These are phyloP conservation scores for Penicillium canariense DNA, from an alignment of 495 filamentous ascomycete genomes.

Conservation along the genomic window DNA sequence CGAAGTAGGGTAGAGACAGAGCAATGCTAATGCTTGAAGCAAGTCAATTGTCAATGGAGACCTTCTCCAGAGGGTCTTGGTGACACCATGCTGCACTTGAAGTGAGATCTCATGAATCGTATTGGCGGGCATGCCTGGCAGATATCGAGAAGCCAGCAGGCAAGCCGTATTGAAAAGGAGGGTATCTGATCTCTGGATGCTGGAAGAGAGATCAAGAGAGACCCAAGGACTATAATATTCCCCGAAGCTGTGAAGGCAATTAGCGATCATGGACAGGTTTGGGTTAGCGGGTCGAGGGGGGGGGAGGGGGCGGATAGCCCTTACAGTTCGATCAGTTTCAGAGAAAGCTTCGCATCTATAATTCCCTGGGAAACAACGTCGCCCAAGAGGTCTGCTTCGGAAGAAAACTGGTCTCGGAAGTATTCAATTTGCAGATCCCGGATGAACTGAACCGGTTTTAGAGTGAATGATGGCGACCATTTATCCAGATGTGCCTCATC, in stretches of 20 bases:
- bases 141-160: constrained; percentile 39
- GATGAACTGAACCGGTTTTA: constrained; percentile 39
- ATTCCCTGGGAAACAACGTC: constrained; percentile 34
- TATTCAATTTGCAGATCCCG: constrained; percentile 38
- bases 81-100: constrained; percentile 36
- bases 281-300: not conserved
- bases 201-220: constrained; percentile 32
- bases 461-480: constrained; percentile 21
- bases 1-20: constrained; percentile 38
- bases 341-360: constrained; percentile 35
- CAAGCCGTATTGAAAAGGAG: constrained; percentile 42
- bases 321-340: constrained; percentile 39
- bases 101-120: constrained; percentile 35
- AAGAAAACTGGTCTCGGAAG: constrained; percentile 27
- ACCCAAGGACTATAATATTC: constrained; percentile 40
- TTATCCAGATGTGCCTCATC: constrained; percentile 29
- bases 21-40: constrained; percentile 37
- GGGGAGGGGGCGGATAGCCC: not conserved
- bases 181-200: constrained; percentile 31
- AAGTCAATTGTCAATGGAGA: constrained; percentile 35
- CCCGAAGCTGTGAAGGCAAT: constrained; percentile 29
- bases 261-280: no score
- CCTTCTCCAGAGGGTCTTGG: constrained; percentile 35
- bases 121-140: constrained; percentile 33
- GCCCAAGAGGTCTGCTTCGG: constrained; percentile 27